These are phyloP conservation scores for Rhodomyrtus tomentosa DNA, from an alignment of 345 rosid species.

Conservation along the genomic window DNA sequence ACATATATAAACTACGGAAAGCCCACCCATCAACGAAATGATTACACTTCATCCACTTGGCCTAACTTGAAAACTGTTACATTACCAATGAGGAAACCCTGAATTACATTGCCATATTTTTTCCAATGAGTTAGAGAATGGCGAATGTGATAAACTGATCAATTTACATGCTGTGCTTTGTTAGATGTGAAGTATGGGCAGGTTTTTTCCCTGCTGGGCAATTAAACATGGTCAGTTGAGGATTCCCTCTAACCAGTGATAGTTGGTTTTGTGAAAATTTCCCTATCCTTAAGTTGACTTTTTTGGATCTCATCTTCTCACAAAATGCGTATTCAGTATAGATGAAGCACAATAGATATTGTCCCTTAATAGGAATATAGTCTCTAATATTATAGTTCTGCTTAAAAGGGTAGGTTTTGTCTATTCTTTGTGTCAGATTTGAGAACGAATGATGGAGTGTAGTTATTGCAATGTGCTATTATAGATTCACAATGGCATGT, in stretches of 20 bases:
- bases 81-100: background rate
- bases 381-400: background rate
- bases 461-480: background rate
- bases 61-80: background rate
- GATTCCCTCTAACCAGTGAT: background rate
- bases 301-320: background rate
- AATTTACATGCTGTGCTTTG: background rate
- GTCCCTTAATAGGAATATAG: background rate
- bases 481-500: background rate
- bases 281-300: background rate
- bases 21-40: background rate
- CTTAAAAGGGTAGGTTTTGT: background rate
- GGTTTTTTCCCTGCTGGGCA: background rate
- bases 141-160: background rate
- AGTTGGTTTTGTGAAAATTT: background rate
- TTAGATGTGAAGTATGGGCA: background rate
- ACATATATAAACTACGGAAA: background rate
- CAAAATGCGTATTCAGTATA: background rate
- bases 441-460: background rate
- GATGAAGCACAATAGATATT: background rate
- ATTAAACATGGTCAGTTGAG: background rate
- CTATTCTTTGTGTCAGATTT: background rate
- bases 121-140: background rate
- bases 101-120: background rate
- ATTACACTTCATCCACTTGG: background rate